Percentiles rank a stretch among this genome's conserved stretches.
These are phyloP conservation scores for Termitomyces sp. DNA, from an alignment of 768 basidiomycete genomes.

Conservation along the genomic window DNA sequence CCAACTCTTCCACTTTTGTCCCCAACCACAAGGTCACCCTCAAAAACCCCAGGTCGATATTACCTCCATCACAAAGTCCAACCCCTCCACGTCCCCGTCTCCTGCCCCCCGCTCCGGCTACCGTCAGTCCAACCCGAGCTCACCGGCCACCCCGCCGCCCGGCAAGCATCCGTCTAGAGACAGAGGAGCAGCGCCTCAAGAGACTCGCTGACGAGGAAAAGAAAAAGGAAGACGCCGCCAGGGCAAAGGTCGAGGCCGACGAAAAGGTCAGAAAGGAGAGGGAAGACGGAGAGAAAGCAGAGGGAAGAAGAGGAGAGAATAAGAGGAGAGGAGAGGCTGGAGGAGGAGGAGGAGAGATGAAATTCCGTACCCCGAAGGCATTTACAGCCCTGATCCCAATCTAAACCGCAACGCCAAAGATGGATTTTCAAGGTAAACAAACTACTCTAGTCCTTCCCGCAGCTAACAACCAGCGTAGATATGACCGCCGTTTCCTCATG, in stretches of 20 bases:
- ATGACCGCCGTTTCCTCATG: slow-evolving; percentile 94
- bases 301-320: slow-evolving; percentile 26
- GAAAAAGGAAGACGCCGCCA: slow-evolving; percentile 27
- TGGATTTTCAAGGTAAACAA: slow-evolving; percentile 80
- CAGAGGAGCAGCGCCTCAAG: slow-evolving; percentile 37
- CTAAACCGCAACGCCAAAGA: slow-evolving; percentile 81
- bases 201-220: slow-evolving; percentile 41
- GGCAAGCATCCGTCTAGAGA: slow-evolving; percentile 58
- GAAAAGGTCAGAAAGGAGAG: slow-evolving; percentile 36
- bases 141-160: slow-evolving; percentile 24
- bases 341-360: slow-evolving; percentile 44
- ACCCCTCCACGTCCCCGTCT: slow-evolving; percentile 29
- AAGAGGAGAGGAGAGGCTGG: slow-evolving; percentile 21
- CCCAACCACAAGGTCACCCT: slow-evolving; percentile 43
- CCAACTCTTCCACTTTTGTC: slow-evolving; percentile 53
- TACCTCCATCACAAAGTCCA: slow-evolving; percentile 43
- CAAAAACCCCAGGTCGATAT: slow-evolving; percentile 58
- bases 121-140: slow-evolving; percentile 25
- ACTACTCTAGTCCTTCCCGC: not conserved
- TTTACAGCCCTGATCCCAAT: slow-evolving; percentile 88
- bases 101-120: slow-evolving; percentile 24
- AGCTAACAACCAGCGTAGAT: slow-evolving; percentile 42
- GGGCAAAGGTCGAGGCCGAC: slow-evolving; percentile 36
- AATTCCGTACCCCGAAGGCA: slow-evolving; percentile 77
- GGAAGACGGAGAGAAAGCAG: slow-evolving; percentile 35